phyloP scores from a whole-genome alignment of 179 eudicot genomes.

The Spergularia azorica region DNA sequence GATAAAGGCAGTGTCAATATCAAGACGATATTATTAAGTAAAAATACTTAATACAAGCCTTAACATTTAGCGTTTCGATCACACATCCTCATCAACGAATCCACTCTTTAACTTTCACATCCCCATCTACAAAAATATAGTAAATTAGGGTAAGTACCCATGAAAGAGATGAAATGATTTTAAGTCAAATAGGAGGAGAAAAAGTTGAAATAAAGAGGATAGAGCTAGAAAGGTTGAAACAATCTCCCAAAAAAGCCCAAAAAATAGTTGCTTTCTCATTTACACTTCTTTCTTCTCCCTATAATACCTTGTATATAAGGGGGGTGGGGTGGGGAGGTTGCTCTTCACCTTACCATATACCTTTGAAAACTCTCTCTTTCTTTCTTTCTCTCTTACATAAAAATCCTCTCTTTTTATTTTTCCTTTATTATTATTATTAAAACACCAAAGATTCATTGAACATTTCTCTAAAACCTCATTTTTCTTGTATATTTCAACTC shows the following conservation, averaged over 20 bases:
- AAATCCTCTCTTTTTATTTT: too few species aligned
- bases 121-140: background rate
- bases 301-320: too few species aligned
- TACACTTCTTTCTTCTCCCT: slow-evolving; percentile 55
- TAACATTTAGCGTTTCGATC: too few species aligned
- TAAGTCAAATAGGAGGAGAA: slow-evolving; percentile 20
- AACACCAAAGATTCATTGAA: slow-evolving; percentile 18
- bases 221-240: slow-evolving; percentile 35
- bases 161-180: slow-evolving; percentile 7
- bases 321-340: too few species aligned
- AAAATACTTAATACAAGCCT: too few species aligned
- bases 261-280: slow-evolving; percentile 45
- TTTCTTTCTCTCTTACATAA: too few species aligned
- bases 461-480: slow-evolving; percentile 13
- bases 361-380: too few species aligned
- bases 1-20: too few species aligned
- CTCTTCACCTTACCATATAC: too few species aligned
- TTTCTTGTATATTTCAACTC: too few species aligned
- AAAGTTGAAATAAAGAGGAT: slow-evolving; percentile 24
- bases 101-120: slow-evolving; percentile 8
- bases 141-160: background rate
- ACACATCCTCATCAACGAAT: background rate
- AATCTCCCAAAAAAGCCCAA: slow-evolving; percentile 29
- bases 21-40: too few species aligned
- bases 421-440: background rate